Conservation (phyloP, 768 basidiomycete genomes). For the Auriscalpium microsporum region DNA sequence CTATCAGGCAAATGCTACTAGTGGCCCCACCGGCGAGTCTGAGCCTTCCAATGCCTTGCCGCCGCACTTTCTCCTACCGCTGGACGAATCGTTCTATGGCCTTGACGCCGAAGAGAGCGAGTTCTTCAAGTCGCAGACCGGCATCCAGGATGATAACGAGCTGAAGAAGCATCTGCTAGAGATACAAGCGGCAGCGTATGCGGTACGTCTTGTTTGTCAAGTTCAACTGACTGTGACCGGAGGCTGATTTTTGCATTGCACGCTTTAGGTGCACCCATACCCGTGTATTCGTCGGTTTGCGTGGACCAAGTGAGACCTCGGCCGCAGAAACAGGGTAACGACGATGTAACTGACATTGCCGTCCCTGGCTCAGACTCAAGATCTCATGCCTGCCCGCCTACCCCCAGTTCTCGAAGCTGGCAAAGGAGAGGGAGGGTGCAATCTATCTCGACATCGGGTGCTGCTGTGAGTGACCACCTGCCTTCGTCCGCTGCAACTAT, state of each 20-base stretch:
- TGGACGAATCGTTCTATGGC: background rate
- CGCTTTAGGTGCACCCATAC: slow-evolving; percentile 21
- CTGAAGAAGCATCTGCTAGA: slow-evolving; percentile 23
- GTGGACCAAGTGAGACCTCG: slow-evolving; percentile 15
- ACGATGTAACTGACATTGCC: background rate
- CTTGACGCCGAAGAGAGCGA: slow-evolving; percentile 9
- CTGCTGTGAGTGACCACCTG: slow-evolving; percentile 27
- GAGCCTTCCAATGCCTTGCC: too few relatives aligned
- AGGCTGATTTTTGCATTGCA: background rate
- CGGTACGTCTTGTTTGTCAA: slow-evolving; percentile 13
- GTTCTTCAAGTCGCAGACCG: slow-evolving; percentile 19
- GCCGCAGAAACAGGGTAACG: background rate
- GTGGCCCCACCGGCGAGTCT: too few relatives aligned
- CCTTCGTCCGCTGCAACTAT: background rate
- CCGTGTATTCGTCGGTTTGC: slow-evolving; percentile 23
- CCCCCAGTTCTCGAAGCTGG: slow-evolving; percentile 26
- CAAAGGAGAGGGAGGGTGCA: slow-evolving; percentile 25
- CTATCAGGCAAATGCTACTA: too few relatives aligned
- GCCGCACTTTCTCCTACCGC: background rate
- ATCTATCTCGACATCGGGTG: slow-evolving; percentile 40
- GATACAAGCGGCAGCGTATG: slow-evolving; percentile 23
- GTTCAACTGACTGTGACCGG: background rate
- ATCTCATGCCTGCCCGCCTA: slow-evolving; percentile 20
- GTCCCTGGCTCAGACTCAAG: slow-evolving; percentile 13
- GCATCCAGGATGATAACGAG: slow-evolving; percentile 22